These are phyloP conservation scores for Saccharomycodes ludwigii DNA, from an alignment of 805 yeast genomes.

Conservation along the genomic window DNA sequence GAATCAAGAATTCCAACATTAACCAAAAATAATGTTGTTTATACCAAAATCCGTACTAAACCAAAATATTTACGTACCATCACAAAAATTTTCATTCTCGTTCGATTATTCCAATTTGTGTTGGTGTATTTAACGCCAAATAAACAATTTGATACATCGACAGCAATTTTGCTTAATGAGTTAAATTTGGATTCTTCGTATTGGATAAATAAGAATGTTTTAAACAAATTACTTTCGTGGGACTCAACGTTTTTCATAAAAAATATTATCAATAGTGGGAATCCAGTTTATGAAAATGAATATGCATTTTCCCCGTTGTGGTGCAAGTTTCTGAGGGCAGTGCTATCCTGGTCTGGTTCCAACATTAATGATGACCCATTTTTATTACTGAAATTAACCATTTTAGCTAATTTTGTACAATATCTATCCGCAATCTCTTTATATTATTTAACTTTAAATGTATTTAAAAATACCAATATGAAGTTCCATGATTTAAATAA, in stretches of 20 bases:
- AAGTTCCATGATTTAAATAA: conserved; percentile 9
- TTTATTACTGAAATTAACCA: conserved; percentile 1
- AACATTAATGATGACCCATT: conserved; percentile 4
- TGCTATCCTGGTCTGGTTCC: neutral
- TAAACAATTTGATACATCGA: conserved; percentile 21
- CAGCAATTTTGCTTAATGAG: conserved; percentile 13
- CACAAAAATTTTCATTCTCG: conserved; percentile 5
- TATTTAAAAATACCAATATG: conserved; percentile 15
- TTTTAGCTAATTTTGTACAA: conserved; percentile 34
- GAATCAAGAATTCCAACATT: too few species aligned
- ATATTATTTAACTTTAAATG: conserved; percentile 33
- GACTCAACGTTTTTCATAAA: conserved; percentile 70
- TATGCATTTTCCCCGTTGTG: conserved; percentile 79
- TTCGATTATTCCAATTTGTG: conserved; percentile 15
- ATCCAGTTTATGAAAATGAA: conserved; percentile 68
- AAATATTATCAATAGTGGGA: conserved; percentile 33
- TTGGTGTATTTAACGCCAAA: conserved; percentile 15
- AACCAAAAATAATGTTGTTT: too few species aligned
- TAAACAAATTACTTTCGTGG: conserved; percentile 61
- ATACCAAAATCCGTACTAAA: neutral
- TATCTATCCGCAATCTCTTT: conserved; percentile 35
- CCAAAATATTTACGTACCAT: neutral
- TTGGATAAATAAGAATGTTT: conserved; percentile 19
- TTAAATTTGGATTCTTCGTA: conserved; percentile 3
- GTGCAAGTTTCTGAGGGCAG: conserved; percentile 36